Conservation (phyloP, 1,284 basidiomycete species). For the Termitomyces sp. region DNA sequence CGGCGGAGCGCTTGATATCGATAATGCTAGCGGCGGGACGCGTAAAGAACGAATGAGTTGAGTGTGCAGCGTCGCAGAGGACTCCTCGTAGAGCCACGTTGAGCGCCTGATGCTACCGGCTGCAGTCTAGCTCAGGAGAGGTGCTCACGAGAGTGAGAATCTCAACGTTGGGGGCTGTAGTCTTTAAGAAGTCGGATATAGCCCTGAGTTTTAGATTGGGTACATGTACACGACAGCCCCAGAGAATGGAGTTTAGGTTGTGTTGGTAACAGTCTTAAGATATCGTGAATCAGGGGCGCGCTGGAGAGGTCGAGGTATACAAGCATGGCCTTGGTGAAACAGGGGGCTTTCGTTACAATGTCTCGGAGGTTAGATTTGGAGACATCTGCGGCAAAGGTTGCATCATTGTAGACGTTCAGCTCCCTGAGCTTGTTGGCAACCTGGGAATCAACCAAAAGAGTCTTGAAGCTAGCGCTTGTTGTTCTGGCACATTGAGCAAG, state of each 20-base stretch:
- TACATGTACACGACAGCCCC: constrained; percentile 86
- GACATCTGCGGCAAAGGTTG: constrained; percentile 81
- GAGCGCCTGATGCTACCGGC: constrained; percentile 26
- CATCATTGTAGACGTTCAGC: constrained; percentile 86
- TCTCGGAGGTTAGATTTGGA: constrained; percentile 62
- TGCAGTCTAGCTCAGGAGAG: constrained; percentile 68
- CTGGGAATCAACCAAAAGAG: constrained; percentile 70
- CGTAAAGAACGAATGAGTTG: constrained; percentile 76
- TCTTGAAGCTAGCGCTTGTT: constrained; percentile 72
- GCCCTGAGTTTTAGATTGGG: constrained; percentile 63
- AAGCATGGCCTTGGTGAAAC: constrained; percentile 73
- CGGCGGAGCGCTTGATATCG: constrained; percentile 33
- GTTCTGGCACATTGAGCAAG: constrained; percentile 86
- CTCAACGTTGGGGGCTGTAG: constrained; percentile 76
- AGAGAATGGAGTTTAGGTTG: constrained; percentile 82
- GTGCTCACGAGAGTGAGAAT: constrained; percentile 81
- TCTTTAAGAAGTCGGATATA: constrained; percentile 67
- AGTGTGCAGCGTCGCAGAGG: constrained; percentile 61
- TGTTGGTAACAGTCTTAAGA: constrained; percentile 51
- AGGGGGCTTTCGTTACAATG: constrained; percentile 75
- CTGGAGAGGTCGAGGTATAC: constrained; percentile 90
- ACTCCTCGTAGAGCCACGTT: constrained; percentile 42
- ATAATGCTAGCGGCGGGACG: constrained; percentile 63
- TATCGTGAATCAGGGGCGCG: constrained; percentile 61
- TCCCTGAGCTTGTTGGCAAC: constrained; percentile 68